A percentile compares a stretch with the other conserved stretches of the same genome.
phyloP scores from a whole-genome alignment of 1,139 yeast species.

The Suhomyces anneliseae region DNA sequence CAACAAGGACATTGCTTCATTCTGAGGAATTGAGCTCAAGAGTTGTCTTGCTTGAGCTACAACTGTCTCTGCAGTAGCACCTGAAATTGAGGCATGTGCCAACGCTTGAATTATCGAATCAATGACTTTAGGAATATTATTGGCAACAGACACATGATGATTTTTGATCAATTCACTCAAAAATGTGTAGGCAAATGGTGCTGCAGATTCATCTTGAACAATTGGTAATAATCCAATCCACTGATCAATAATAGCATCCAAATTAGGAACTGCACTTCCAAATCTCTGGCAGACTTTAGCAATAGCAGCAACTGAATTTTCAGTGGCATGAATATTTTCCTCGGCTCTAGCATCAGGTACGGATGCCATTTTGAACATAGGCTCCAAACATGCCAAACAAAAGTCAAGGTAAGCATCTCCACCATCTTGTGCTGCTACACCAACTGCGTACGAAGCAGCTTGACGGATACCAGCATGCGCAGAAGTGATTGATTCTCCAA shows the following conservation, averaged over 20 bases:
- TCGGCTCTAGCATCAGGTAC: slow-evolving; percentile 87
- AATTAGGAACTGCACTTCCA: slow-evolving; percentile 58
- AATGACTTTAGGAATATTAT: slow-evolving; percentile 63
- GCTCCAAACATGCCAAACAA: slow-evolving; percentile 67
- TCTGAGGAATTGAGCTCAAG: slow-evolving; percentile 51
- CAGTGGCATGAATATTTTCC: slow-evolving; percentile 84
- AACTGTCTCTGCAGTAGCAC: slow-evolving; percentile 65
- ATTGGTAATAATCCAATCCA: slow-evolving; percentile 88
- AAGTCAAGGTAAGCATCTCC: slow-evolving; percentile 64
- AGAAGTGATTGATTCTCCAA: slow-evolving; percentile 64
- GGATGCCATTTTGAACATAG: slow-evolving; percentile 70
- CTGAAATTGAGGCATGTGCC: slow-evolving; percentile 64
- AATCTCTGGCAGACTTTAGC: slow-evolving; percentile 72
- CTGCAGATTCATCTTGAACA: slow-evolving; percentile 83
- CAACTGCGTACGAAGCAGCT: slow-evolving; percentile 82
- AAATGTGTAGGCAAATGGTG: slow-evolving; percentile 81
- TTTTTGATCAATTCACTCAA: slow-evolving; percentile 71
- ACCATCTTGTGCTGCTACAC: slow-evolving; percentile 81
- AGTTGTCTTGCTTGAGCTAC: slow-evolving; percentile 59
- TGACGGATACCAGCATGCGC: slow-evolving; percentile 80
- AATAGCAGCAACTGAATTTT: slow-evolving; percentile 77
- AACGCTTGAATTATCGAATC: slow-evolving; percentile 79
- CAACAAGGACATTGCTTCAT: slow-evolving; percentile 64
- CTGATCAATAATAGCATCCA: slow-evolving; percentile 61
- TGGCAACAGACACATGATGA: slow-evolving; percentile 60